Evolutionary conservation across 768 basidiomycete species (phyloP).

Genomic region (Naematelia encephala): DNA sequence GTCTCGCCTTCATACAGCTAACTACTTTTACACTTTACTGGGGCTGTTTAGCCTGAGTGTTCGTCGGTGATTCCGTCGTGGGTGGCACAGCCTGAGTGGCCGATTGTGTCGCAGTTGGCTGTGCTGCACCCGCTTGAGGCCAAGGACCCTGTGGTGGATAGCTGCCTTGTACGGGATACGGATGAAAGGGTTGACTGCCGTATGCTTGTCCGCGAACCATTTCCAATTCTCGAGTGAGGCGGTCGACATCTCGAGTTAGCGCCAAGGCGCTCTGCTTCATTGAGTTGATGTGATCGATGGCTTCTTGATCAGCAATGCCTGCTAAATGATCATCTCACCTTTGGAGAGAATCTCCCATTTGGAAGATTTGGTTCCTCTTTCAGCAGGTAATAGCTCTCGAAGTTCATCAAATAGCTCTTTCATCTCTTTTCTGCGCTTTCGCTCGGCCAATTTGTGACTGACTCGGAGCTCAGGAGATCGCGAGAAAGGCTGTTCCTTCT

Average conservation of each 20-base stretch:
- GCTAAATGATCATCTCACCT: slow-evolving; percentile 56
- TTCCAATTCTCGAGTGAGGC: slow-evolving; percentile 72
- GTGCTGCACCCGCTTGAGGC: background rate
- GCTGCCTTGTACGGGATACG: background rate
- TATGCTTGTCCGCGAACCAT: slow-evolving; percentile 30
- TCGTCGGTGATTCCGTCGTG: background rate
- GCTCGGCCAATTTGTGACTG: slow-evolving; percentile 94
- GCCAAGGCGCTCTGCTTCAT: slow-evolving; percentile 70
- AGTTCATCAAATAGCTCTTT: slow-evolving; percentile 97
- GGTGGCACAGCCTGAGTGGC: background rate
- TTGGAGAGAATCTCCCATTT: slow-evolving; percentile 99
- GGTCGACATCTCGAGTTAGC: slow-evolving; percentile 73
- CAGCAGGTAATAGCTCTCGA: slow-evolving; percentile 84
- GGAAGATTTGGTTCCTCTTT: slow-evolving; percentile 90
- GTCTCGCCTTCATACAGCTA: too few species aligned
- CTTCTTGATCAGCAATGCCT: slow-evolving; percentile 45
- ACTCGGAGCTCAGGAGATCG: slow-evolving; percentile 91
- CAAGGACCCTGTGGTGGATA: background rate
- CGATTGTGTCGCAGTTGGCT: background rate
- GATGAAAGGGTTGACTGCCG: background rate
- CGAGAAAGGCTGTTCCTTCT: slow-evolving; percentile 69
- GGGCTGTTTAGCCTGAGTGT: background rate
- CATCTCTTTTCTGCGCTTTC: slow-evolving; percentile 98
- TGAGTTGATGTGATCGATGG: slow-evolving; percentile 80
- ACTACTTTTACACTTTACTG: background rate